Evolutionary conservation across 2,329 filamentous ascomycete genomes (phyloP).

Genomic region (Epicoccum sorghinum): DNA sequence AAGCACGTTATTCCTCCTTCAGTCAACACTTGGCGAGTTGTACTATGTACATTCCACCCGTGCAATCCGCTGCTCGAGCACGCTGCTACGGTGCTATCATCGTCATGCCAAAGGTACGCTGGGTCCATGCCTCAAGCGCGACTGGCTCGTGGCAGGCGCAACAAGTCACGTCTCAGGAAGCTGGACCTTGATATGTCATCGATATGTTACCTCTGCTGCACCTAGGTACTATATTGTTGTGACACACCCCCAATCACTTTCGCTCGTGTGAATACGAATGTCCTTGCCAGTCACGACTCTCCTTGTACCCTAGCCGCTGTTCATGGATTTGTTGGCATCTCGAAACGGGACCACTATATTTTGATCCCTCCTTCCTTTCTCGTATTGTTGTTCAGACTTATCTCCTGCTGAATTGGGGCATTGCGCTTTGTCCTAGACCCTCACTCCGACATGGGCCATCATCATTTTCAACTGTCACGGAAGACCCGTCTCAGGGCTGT

Average conservation of each 20-base stretch:
- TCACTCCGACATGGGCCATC: slow-evolving; percentile 21
- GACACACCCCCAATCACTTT: slow-evolving; percentile 16
- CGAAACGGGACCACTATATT: too few relatives aligned
- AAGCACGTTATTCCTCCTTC: not conserved
- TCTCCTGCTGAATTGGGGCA: too few relatives aligned
- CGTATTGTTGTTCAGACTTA: too few relatives aligned
- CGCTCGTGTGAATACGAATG: too few relatives aligned
- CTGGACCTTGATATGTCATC: slow-evolving; percentile 20
- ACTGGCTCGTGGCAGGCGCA: slow-evolving; percentile 9
- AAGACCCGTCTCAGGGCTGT: slow-evolving; percentile 46
- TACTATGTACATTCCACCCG: not conserved
- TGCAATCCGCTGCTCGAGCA: not conserved
- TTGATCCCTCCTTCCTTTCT: too few relatives aligned
- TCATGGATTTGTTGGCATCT: too few relatives aligned
- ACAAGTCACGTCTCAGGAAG: slow-evolving; percentile 16
- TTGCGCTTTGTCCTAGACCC: too few relatives aligned
- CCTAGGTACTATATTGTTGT: slow-evolving; percentile 11
- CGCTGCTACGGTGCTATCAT: not conserved
- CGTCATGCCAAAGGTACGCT: not conserved
- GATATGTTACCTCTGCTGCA: not conserved
- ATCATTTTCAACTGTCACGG: slow-evolving; percentile 34
- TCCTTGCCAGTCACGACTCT: not conserved
- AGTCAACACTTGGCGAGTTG: too few relatives aligned
- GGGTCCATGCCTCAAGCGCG: not conserved
- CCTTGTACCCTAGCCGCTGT: not conserved